A percentile compares a stretch with the other conserved stretches of the same genome.
phyloP scores from a whole-genome alignment of 2,329 filamentous ascomycete genomes.

The Podosphaera xanthii region DNA sequence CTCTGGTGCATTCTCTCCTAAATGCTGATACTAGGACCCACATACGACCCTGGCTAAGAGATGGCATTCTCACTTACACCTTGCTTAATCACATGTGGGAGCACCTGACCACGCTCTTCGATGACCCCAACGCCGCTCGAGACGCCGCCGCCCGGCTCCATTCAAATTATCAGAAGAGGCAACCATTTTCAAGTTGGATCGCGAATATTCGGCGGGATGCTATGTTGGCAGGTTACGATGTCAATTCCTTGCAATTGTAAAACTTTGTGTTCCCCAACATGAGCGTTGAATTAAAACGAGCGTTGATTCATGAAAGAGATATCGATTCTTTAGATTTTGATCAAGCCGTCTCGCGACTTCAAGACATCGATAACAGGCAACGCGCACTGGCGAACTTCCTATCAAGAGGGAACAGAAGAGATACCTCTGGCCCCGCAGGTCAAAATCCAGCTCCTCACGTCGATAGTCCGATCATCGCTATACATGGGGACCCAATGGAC shows the following conservation, averaged over 20 bases:
- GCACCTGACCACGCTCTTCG: background rate
- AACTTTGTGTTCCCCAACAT: background rate
- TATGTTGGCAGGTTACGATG: background rate
- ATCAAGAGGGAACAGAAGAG: background rate
- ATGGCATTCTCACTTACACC: background rate
- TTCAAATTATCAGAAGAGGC: background rate
- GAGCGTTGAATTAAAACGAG: background rate
- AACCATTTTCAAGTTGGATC: background rate
- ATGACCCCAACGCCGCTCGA: background rate
- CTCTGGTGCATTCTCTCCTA: background rate
- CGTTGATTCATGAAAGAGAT: background rate
- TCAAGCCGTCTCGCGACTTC: background rate
- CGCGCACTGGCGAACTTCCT: background rate
- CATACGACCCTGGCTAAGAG: background rate
- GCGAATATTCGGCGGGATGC: background rate
- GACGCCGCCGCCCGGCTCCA: background rate
- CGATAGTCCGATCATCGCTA: background rate
- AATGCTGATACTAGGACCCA: background rate
- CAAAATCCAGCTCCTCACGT: background rate
- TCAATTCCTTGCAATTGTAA: background rate
- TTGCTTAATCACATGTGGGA: background rate
- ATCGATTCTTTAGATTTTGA: background rate
- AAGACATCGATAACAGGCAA: background rate
- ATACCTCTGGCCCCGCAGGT: background rate
- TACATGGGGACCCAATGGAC: background rate